phyloP scores from a whole-genome alignment of 2,329 filamentous ascomycete genomes.

The Colletotrichum chlorophyti region DNA sequence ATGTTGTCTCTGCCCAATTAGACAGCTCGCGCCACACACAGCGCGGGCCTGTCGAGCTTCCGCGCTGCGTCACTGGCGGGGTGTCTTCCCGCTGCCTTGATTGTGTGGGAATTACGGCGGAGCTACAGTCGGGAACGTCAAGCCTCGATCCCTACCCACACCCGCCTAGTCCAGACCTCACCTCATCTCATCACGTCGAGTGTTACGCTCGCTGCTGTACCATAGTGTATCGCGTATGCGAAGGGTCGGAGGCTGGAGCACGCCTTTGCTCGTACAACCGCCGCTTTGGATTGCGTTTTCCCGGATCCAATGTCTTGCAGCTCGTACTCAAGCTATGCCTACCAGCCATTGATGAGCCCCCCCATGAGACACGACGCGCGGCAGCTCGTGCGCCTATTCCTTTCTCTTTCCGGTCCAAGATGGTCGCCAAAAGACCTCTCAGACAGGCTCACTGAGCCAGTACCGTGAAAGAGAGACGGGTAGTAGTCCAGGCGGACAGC shows the following conservation, averaged over 20 bases:
- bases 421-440: too few relatives aligned
- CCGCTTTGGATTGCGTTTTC: constrained; percentile 16
- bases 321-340: too few relatives aligned
- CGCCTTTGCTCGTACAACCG: constrained; percentile 18
- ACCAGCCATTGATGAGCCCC: too few relatives aligned
- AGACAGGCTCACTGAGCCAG: too few relatives aligned
- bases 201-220: too few relatives aligned
- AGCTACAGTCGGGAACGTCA: constrained; percentile 12
- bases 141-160: constrained; percentile 1
- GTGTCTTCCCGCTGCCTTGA: constrained; percentile 17
- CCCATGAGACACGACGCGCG: constrained; percentile 29
- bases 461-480: not conserved
- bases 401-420: not conserved
- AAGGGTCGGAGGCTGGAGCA: constrained; percentile 8
- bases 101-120: constrained; percentile 6
- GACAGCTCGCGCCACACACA: constrained; percentile 25
- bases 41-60: constrained; percentile 3
- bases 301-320: constrained; percentile 12
- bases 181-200: too few relatives aligned
- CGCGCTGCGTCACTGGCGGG: constrained; percentile 28
- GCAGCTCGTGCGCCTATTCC: constrained; percentile 3
- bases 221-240: too few relatives aligned
- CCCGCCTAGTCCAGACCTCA: not conserved
- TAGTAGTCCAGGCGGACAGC: not conserved
- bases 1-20: not conserved